phyloP scores from a whole-genome alignment of 441 rosid species.

The Erodium texanum region DNA sequence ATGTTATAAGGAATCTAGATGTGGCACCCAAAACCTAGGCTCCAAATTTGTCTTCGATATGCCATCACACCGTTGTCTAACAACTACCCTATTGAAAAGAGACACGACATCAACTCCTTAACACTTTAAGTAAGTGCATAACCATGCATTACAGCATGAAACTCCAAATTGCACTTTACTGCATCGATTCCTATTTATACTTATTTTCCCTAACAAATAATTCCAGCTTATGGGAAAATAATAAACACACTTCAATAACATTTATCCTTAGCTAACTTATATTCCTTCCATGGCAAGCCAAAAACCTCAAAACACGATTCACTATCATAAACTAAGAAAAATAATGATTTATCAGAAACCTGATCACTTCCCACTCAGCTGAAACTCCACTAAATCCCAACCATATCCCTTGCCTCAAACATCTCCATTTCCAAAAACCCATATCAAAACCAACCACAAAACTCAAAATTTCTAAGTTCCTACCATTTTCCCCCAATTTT shows the following conservation, averaged over 20 bases:
- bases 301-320: not conserved
- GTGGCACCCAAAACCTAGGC: not conserved
- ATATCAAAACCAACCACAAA: slow-evolving; percentile 1
- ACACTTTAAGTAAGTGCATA: not conserved
- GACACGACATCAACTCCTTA: not conserved
- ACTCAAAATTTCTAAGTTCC: slow-evolving; percentile 4
- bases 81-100: slow-evolving; percentile 2
- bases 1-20: not conserved
- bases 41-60: not conserved
- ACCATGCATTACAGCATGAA: not conserved
- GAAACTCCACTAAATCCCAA: not conserved
- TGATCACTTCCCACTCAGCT: not conserved
- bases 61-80: not conserved
- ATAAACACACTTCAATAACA: not conserved
- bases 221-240: not conserved
- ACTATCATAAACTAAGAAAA: not conserved
- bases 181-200: not conserved
- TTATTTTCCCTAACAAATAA: not conserved
- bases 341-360: not conserved
- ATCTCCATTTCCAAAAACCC: not conserved
- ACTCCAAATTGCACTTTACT: not conserved
- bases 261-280: not conserved
- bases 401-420: not conserved
- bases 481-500: slow-evolving; percentile 10
- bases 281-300: not conserved